Evolutionary conservation across 805 yeast genomes (phyloP).

Genomic region (Saturnispora kantuleensis): DNA sequence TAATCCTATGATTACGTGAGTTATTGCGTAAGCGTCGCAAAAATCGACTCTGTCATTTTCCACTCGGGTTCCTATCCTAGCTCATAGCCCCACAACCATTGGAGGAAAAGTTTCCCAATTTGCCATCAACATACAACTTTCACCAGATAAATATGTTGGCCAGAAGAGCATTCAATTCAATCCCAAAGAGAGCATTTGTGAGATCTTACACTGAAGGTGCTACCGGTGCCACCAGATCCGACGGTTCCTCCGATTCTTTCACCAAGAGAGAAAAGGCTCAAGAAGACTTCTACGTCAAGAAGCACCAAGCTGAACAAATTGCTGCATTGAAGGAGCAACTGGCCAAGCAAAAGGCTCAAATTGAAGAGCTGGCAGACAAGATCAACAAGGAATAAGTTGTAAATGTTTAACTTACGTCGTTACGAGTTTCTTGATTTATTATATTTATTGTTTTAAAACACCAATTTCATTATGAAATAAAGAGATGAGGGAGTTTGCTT

Average conservation of each 20-base stretch:
- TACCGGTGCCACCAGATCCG: conserved; percentile 49
- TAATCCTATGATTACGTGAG: neutral
- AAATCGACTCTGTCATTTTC: conserved; percentile 1
- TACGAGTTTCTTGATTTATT: neutral
- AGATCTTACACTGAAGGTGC: conserved; percentile 47
- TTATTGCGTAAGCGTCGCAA: neutral
- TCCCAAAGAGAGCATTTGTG: conserved; percentile 21
- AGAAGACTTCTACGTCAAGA: conserved; percentile 76
- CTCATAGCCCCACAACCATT: neutral
- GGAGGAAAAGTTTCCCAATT: neutral
- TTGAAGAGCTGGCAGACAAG: conserved; percentile 40
- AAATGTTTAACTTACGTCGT: neutral
- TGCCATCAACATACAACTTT: neutral
- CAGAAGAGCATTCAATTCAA: conserved; percentile 31
- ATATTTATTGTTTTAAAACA: conserved; percentile 1
- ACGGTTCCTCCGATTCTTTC: conserved; percentile 49
- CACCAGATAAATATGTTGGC: conserved; percentile 21
- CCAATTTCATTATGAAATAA: too few relatives aligned
- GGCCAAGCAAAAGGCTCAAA: conserved; percentile 59
- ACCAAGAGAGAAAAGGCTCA: conserved; percentile 86
- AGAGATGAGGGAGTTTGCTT: too few relatives aligned
- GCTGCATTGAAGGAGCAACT: conserved; percentile 65
- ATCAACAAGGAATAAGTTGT: conserved; percentile 26
- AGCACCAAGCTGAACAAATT: conserved; percentile 85
- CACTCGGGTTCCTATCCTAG: too few relatives aligned